Evolutionary conservation across 1,139 yeast species (phyloP).

Genomic region (Lizanozyma gosingica): DNA sequence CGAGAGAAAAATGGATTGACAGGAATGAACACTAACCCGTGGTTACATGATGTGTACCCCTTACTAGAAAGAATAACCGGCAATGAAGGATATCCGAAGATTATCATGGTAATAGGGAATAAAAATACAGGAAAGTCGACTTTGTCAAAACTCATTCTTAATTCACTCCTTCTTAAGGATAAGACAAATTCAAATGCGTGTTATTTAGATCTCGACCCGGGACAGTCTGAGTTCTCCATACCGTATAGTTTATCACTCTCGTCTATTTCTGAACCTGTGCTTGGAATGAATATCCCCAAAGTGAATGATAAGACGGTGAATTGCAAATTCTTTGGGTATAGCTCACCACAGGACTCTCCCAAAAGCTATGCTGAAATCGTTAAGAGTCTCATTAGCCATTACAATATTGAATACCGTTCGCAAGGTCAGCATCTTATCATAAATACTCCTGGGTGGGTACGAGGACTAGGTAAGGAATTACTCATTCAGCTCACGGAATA

Average conservation of each 20-base stretch:
- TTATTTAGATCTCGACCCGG: constrained; percentile 80
- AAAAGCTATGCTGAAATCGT: constrained; percentile 41
- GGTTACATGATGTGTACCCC: constrained; percentile 14
- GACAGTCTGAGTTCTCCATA: constrained; percentile 72
- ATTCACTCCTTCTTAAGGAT: constrained; percentile 21
- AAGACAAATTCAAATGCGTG: constrained; percentile 17
- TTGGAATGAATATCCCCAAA: constrained; percentile 18
- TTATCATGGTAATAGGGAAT: constrained; percentile 29
- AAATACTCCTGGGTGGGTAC: constrained; percentile 91
- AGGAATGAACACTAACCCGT: constrained; percentile 13
- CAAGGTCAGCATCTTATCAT: constrained; percentile 44
- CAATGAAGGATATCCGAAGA: constrained; percentile 9
- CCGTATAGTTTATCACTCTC: constrained; percentile 64
- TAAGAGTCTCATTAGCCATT: constrained; percentile 30
- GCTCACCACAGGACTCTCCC: constrained; percentile 68
- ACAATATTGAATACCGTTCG: constrained; percentile 15
- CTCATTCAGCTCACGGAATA: constrained; percentile 38
- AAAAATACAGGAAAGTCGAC: constrained; percentile 87
- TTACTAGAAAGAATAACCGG: constrained; percentile 6
- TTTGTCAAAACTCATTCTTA: constrained; percentile 46
- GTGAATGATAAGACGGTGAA: neutral
- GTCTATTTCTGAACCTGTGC: constrained; percentile 12
- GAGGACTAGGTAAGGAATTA: constrained; percentile 75
- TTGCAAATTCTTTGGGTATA: constrained; percentile 43
- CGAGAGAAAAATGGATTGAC: constrained; percentile 17